Conservation (phyloP, 2,329 filamentous ascomycete genomes). For the Claviceps maximensis region DNA sequence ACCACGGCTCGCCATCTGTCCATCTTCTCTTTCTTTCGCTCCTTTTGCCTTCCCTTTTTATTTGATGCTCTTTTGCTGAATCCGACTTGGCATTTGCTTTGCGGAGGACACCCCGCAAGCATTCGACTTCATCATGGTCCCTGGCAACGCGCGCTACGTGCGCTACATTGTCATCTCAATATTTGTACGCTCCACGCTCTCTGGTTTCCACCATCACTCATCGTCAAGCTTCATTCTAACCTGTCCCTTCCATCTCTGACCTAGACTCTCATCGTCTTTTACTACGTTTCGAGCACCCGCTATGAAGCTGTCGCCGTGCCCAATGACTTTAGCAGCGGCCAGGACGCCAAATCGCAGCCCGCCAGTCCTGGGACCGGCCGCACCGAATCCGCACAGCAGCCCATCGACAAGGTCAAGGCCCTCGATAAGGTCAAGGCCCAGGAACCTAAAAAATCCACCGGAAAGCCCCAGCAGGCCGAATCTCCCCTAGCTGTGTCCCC, state of each 20-base stretch:
- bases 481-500: constrained; percentile 39
- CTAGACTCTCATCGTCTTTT: constrained; percentile 58
- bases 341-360: neutral
- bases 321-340: neutral
- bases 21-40: neutral
- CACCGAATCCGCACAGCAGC: constrained; percentile 3
- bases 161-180: constrained; percentile 70
- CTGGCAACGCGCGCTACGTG: constrained; percentile 60
- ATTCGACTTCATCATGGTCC: constrained; percentile 34
- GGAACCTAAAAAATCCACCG: constrained; percentile 12
- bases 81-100: neutral
- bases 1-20: neutral
- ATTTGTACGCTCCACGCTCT: constrained; percentile 48
- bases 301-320: constrained; percentile 27
- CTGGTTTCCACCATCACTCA: neutral
- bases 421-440: constrained; percentile 10
- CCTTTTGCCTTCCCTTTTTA: neutral
- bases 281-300: constrained; percentile 58
- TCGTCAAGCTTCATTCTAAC: neutral
- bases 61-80: neutral
- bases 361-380: neutral
- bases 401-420: constrained; percentile 10
- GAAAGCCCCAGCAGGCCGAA: constrained; percentile 12
- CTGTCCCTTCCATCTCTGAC: neutral
- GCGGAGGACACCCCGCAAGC: neutral